Conservation (phyloP, 2,329 filamentous ascomycete species). For the Sporothrix phasma region DNA sequence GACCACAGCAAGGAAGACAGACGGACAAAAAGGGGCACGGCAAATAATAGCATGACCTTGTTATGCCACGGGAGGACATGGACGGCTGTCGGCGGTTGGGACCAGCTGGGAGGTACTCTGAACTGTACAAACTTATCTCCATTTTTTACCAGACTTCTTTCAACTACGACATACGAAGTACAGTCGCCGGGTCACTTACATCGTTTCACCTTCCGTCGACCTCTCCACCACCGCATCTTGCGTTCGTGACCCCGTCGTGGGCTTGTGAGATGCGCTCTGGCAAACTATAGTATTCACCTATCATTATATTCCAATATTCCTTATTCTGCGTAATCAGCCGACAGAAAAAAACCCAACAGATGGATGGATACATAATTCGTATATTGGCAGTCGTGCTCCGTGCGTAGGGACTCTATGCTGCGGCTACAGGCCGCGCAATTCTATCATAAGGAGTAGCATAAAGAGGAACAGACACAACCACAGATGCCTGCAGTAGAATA, state of each 20-base stretch:
- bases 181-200: neutral
- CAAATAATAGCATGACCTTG: neutral
- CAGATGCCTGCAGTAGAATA: constrained; percentile 7
- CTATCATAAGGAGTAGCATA: neutral
- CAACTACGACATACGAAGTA: too few relatives aligned
- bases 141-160: too few relatives aligned
- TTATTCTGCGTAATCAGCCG: too few relatives aligned
- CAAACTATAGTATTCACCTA: neutral
- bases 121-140: too few relatives aligned
- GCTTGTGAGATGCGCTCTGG: neutral
- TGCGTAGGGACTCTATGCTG: neutral
- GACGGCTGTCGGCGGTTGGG: neutral
- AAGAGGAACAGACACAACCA: neutral
- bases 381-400: neutral
- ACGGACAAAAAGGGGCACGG: neutral
- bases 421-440: neutral
- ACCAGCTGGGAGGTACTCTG: neutral
- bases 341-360: neutral
- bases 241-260: neutral
- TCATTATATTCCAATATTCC: too few relatives aligned
- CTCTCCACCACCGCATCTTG: neutral
- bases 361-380: neutral
- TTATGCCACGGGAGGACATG: neutral
- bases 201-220: neutral
- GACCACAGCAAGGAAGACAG: neutral